These are phyloP conservation scores for Protomyces lactucae-debilis DNA, from an alignment of 1,139 yeast genomes.

Conservation along the genomic window DNA sequence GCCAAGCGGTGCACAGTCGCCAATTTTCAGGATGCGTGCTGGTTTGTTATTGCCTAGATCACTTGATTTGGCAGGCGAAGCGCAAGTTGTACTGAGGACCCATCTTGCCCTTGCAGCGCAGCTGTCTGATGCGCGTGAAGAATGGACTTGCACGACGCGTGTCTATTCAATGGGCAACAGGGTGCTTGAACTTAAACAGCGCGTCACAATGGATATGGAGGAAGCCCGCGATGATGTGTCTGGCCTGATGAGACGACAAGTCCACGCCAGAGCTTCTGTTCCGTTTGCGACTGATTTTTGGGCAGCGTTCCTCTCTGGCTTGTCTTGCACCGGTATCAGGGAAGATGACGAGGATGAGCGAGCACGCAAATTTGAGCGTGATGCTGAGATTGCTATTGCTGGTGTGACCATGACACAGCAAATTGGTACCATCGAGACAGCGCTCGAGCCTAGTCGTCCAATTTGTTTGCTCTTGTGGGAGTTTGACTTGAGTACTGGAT, in stretches of 20 bases:
- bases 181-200: conserved; percentile 24
- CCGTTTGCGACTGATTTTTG: conserved; percentile 29
- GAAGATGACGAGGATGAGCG: background rate
- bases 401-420: conserved; percentile 23
- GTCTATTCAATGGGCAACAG: conserved; percentile 26
- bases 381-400: conserved; percentile 11
- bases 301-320: conserved; percentile 29
- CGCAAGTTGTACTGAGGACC: conserved; percentile 21
- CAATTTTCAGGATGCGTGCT: conserved; percentile 23
- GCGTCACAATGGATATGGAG: conserved; percentile 10
- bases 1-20: conserved; percentile 5
- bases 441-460: background rate
- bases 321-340: background rate
- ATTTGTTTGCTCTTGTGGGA: conserved; percentile 16
- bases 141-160: conserved; percentile 27
- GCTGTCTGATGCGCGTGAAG: conserved; percentile 11
- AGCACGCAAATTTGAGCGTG: conserved; percentile 4
- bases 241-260: background rate
- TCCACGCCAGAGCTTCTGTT: background rate
- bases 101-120: conserved; percentile 14
- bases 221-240: background rate
- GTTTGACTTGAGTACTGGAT: background rate
- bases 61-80: conserved; percentile 21
- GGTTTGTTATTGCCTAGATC: conserved; percentile 12
- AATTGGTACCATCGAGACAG: conserved; percentile 11